phyloP scores from a whole-genome alignment of 1,284 basidiomycete genomes.

The Ceraceosorus guamensis region DNA sequence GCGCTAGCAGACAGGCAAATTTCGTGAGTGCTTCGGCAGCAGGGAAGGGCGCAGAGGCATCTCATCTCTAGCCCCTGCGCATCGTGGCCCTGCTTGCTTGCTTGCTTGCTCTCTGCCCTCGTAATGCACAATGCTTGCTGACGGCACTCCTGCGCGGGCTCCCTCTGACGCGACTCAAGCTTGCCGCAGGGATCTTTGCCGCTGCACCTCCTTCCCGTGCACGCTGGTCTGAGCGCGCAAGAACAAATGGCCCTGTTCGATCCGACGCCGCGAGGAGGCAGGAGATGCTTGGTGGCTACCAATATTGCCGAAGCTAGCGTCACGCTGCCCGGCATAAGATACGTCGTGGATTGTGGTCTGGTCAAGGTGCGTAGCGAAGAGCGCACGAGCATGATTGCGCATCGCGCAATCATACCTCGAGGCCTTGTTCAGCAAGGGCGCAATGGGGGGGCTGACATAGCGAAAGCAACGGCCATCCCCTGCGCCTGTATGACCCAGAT shows the following conservation, averaged over 20 bases:
- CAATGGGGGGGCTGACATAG: too few relatives aligned
- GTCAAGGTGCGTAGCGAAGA: slow-evolving; percentile 69
- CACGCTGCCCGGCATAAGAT: slow-evolving; percentile 89
- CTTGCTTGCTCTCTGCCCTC: too few relatives aligned
- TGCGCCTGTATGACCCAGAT: background rate
- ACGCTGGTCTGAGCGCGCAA: slow-evolving; percentile 75
- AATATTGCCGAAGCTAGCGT: slow-evolving; percentile 97
- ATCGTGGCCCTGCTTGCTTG: too few relatives aligned
- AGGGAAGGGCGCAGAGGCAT: background rate
- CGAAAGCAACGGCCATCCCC: background rate
- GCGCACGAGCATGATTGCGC: too few relatives aligned
- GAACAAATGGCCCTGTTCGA: slow-evolving; percentile 82
- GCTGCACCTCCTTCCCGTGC: slow-evolving; percentile 64
- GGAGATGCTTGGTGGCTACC: slow-evolving; percentile 87
- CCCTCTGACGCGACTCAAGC: slow-evolving; percentile 52
- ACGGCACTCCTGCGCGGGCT: too few relatives aligned
- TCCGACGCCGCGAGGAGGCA: slow-evolving; percentile 62
- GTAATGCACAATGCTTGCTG: too few relatives aligned
- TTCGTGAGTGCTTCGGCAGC: slow-evolving; percentile 57
- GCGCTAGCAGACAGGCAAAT: slow-evolving; percentile 69
- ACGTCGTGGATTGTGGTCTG: slow-evolving; percentile 89
- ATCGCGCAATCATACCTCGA: too few relatives aligned
- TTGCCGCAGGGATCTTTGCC: slow-evolving; percentile 56
- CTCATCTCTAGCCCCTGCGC: background rate
- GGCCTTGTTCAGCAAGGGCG: too few relatives aligned